Conservation (phyloP, 331 rosid species). For the Rhamnella rubrinervis region DNA sequence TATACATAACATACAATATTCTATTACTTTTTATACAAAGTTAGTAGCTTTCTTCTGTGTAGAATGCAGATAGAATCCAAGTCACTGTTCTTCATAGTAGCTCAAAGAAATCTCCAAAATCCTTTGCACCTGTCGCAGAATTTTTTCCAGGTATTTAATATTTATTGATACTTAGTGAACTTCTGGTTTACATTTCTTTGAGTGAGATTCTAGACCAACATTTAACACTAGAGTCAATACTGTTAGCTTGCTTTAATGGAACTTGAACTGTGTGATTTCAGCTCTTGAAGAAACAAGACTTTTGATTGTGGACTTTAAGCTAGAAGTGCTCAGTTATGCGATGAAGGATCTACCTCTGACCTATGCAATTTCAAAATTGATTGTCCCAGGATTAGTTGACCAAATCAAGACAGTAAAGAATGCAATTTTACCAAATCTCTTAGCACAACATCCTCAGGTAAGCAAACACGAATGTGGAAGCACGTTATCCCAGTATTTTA, state of each 20-base stretch:
- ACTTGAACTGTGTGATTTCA: conserved; percentile 38
- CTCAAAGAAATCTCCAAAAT: conserved; percentile 48
- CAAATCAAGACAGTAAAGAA: conserved; percentile 56
- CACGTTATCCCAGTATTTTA: not conserved
- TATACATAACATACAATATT: not conserved
- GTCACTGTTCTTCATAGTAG: conserved; percentile 71
- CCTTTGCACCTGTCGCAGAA: conserved; percentile 65
- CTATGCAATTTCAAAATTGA: conserved; percentile 63
- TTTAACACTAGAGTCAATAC: not conserved
- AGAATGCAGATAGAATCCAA: conserved; percentile 88
- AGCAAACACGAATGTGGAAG: not conserved
- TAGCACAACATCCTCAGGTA: conserved; percentile 71
- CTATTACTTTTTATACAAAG: conserved; percentile 16
- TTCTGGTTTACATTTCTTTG: conserved; percentile 12
- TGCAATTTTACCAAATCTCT: conserved; percentile 58
- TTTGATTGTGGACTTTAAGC: conserved; percentile 53
- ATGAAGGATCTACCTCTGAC: conserved; percentile 56
- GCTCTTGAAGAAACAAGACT: conserved; percentile 66
- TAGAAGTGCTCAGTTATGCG: conserved; percentile 81
- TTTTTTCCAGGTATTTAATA: conserved; percentile 67
- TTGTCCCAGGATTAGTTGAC: conserved; percentile 79
- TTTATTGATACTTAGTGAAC: not conserved
- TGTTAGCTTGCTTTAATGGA: conserved; percentile 9
- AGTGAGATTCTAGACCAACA: not conserved
- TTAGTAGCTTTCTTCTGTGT: conserved; percentile 36